Evolutionary conservation across 371 early-diverging fungal species (phyloP).

Genomic region (Mucor mucedo): DNA sequence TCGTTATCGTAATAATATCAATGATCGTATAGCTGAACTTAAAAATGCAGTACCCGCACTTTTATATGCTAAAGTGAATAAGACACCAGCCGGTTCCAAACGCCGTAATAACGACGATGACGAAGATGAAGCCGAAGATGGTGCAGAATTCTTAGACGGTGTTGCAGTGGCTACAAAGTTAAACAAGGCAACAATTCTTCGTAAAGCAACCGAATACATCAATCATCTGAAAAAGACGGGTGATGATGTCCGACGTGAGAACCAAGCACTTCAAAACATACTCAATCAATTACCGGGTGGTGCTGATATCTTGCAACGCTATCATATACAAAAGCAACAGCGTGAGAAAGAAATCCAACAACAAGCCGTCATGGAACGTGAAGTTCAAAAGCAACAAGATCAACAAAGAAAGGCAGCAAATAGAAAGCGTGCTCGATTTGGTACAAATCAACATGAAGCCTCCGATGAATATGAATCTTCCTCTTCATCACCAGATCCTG

Average conservation of each 20-base stretch:
- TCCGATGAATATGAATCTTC: conserved; percentile 40
- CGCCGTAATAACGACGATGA: conserved; percentile 37
- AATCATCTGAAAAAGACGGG: conserved; percentile 71
- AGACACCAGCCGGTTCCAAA: conserved; percentile 30
- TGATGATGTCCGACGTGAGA: conserved; percentile 60
- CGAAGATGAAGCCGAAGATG: conserved; percentile 63
- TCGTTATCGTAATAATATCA: conserved; percentile 91
- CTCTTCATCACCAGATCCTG: conserved; percentile 32
- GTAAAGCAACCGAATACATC: conserved; percentile 91
- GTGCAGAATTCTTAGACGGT: conserved; percentile 69
- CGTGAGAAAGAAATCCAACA: conserved; percentile 39
- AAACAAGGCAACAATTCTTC: conserved; percentile 90
- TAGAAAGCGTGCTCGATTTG: conserved; percentile 29
- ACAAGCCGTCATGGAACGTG: conserved; percentile 36
- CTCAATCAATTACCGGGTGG: conserved; percentile 63
- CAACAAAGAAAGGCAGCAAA: conserved; percentile 35
- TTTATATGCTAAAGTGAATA: conserved; percentile 61
- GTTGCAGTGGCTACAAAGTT: conserved; percentile 77
- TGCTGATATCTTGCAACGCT: conserved; percentile 44
- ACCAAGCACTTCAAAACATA: conserved; percentile 53
- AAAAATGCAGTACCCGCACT: conserved; percentile 87
- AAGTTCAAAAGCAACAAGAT: conserved; percentile 35
- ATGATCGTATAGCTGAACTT: conserved; percentile 87
- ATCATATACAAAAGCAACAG: conserved; percentile 42
- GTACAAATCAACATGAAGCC: background rate